Percentiles rank a stretch among this genome's conserved stretches.
Conservation (phyloP, 768 basidiomycete species). For the Tulasnella sp. region DNA sequence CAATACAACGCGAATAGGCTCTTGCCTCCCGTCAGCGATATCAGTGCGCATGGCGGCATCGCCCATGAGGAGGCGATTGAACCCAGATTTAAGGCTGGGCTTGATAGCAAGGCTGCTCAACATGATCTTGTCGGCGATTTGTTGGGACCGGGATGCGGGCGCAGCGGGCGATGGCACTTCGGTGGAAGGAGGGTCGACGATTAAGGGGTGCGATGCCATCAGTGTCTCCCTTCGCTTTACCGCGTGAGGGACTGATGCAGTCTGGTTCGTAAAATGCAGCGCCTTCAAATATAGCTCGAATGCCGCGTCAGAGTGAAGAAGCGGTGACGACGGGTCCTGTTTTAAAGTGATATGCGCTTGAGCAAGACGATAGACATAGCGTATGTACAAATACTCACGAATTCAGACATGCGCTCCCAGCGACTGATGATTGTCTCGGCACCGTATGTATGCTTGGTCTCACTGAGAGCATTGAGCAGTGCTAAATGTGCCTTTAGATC, state of each 20-base stretch:
- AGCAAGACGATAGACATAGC: no score
- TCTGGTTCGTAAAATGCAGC: conserved; percentile 48
- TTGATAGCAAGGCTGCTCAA: conserved; percentile 27
- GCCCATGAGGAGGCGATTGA: conserved; percentile 30
- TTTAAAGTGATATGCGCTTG: no score
- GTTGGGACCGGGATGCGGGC: conserved; percentile 11
- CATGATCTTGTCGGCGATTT: conserved; percentile 7
- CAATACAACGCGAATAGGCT: conserved; percentile 72
- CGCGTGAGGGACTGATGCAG: conserved; percentile 49
- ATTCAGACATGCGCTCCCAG: conserved; percentile 79
- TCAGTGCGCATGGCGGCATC: conserved; percentile 20
- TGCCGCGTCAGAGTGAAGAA: conserved; percentile 57
- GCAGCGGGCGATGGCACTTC: neutral
- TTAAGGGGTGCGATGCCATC: conserved; percentile 33
- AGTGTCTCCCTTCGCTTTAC: conserved; percentile 60
- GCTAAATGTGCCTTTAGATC: conserved; percentile 60
- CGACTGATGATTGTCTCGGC: conserved; percentile 64
- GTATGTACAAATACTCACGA: conserved; percentile 54
- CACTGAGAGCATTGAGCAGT: conserved; percentile 54
- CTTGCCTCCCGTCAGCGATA: conserved; percentile 36
- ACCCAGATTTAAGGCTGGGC: conserved; percentile 25
- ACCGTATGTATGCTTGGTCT: conserved; percentile 54
- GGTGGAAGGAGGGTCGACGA: conserved; percentile 10
- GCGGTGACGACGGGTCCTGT: conserved; percentile 58
- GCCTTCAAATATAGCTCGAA: conserved; percentile 69